phyloP scores from a whole-genome alignment of 1,284 basidiomycete species.

The Boletus hoseneyae region DNA sequence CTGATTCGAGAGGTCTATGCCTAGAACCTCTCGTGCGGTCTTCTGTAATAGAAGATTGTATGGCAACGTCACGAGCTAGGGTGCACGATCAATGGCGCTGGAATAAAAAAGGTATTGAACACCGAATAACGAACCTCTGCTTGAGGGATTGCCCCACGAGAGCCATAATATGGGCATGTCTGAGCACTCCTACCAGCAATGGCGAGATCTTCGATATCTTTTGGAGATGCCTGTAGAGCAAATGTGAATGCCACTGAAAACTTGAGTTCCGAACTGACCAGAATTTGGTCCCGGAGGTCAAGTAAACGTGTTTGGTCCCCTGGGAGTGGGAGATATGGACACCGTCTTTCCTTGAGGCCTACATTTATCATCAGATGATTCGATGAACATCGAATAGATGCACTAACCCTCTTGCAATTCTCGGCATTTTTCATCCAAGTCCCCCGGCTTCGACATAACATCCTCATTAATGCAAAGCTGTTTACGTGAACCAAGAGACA shows the following conservation, averaged over 20 bases:
- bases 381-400: not conserved
- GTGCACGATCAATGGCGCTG: not conserved
- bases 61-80: conserved; percentile 83
- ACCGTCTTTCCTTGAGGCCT: conserved; percentile 68
- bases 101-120: not conserved
- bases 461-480: conserved; percentile 93
- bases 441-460: conserved; percentile 61
- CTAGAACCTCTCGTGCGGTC: conserved; percentile 81
- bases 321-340: conserved; percentile 76
- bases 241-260: conserved; percentile 2
- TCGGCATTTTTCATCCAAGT: conserved; percentile 90
- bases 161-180: conserved; percentile 93
- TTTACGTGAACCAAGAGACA: conserved; percentile 87
- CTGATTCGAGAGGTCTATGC: conserved; percentile 80
- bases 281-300: conserved; percentile 86
- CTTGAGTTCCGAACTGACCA: conserved; percentile 48
- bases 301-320: conserved; percentile 72
- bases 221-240: conserved; percentile 67
- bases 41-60: conserved; percentile 92
- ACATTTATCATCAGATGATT: conserved; percentile 7
- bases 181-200: conserved; percentile 60
- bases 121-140: conserved; percentile 66
- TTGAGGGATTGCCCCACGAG: conserved; percentile 81
- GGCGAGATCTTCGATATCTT: conserved; percentile 94
- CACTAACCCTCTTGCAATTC: conserved; percentile 76